Percentiles rank a stretch among this genome's conserved stretches.
These are phyloP conservation scores for Stephania cephalantha DNA, from an alignment of 164 flowering plant species.

Conservation along the genomic window DNA sequence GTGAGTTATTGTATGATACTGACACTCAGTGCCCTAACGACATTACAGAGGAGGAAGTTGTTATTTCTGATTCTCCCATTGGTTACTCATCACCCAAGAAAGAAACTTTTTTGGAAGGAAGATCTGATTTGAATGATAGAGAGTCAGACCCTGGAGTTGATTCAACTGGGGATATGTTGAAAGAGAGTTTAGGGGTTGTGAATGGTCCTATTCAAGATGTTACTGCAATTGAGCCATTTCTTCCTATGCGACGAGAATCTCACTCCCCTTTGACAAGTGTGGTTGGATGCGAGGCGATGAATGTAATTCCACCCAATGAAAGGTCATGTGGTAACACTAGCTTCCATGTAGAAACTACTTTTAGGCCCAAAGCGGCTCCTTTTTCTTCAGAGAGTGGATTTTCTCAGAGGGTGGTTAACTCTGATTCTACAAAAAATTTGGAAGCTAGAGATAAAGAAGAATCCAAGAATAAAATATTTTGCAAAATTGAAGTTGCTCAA, in stretches of 20 bases:
- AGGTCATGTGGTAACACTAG: background rate
- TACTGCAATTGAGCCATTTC: slow-evolving; percentile 4
- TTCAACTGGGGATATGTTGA: slow-evolving; percentile 2
- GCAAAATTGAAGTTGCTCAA: slow-evolving; percentile 8
- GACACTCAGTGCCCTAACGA: background rate
- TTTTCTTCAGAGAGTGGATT: slow-evolving; percentile 4
- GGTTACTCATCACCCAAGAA: slow-evolving; percentile 14
- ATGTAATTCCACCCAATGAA: slow-evolving; percentile 6
- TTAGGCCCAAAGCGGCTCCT: slow-evolving; percentile 3
- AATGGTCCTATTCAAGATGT: slow-evolving; percentile 21
- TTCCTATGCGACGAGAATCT: background rate
- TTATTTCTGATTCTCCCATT: slow-evolving; percentile 15
- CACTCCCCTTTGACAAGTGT: background rate
- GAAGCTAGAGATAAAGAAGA: background rate
- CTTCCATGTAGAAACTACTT: slow-evolving; percentile 8
- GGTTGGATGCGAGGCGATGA: slow-evolving; percentile 3
- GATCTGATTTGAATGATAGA: background rate
- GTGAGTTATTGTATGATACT: slow-evolving; percentile 8
- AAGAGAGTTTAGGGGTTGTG: slow-evolving; percentile 3
- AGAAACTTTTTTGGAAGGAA: slow-evolving; percentile 3
- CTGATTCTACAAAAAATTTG: slow-evolving; percentile 13
- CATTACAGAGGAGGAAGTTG: background rate
- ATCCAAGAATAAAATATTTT: background rate
- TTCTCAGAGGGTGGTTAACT: slow-evolving; percentile 1
- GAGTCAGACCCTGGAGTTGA: background rate